A percentile compares a stretch with the other conserved stretches of the same genome.
Evolutionary conservation across 75 land plant genomes (phyloP).

Genomic region (Pinus taeda): DNA sequence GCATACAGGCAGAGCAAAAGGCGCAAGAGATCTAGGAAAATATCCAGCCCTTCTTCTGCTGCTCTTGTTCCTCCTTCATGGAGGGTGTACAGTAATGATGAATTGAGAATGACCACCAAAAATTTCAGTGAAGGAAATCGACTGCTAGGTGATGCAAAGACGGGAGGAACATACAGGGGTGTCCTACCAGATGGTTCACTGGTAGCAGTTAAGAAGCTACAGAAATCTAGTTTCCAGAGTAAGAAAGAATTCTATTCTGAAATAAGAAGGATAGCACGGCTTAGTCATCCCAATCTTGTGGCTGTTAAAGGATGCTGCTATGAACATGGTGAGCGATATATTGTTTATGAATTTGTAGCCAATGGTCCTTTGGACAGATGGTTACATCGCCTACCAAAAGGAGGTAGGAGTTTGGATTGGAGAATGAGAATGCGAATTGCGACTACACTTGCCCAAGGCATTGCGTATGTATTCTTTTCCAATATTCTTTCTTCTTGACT

Average conservation of each 20-base stretch:
- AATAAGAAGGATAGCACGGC: constrained; percentile 75
- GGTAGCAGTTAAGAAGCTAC: constrained; percentile 87
- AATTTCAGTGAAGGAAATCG: constrained; percentile 87
- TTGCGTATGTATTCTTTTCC: constrained; percentile 69
- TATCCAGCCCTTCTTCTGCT: constrained; percentile 55
- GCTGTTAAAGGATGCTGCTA: constrained; percentile 88
- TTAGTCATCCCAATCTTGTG: constrained; percentile 88
- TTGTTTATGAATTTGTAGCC: constrained; percentile 87
- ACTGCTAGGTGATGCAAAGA: constrained; percentile 71
- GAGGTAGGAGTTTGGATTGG: constrained; percentile 83
- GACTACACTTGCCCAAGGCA: constrained; percentile 90
- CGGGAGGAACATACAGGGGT: constrained; percentile 83
- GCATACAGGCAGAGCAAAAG: constrained; percentile 69
- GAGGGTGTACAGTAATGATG: constrained; percentile 76
- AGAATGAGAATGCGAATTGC: constrained; percentile 82
- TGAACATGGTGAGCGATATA: constrained; percentile 76
- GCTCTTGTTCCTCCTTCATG: constrained; percentile 79
- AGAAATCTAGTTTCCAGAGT: constrained; percentile 70
- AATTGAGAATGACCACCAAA: constrained; percentile 74
- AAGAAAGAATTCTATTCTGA: constrained; percentile 87
- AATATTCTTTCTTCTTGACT: constrained; percentile 1
- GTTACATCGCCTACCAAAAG: constrained; percentile 74
- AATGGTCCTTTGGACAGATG: constrained; percentile 90
- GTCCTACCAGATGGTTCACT: constrained; percentile 73
- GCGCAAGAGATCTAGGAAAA: constrained; percentile 55